These are phyloP conservation scores for Dunaliella primolecta DNA, from an alignment of 139 green algal species.

Conservation along the genomic window DNA sequence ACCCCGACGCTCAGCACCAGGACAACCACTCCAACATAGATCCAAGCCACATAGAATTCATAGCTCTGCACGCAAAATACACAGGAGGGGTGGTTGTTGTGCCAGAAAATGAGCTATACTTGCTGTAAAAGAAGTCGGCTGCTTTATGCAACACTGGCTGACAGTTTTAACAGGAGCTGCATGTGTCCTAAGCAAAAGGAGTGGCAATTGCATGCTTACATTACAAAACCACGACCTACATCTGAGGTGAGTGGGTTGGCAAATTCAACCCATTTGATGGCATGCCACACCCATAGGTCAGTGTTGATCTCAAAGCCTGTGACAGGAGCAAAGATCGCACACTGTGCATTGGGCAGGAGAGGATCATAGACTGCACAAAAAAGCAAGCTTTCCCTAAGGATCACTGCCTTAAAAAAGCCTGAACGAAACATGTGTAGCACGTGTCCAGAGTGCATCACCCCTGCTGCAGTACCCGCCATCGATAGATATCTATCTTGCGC, in stretches of 20 bases:
- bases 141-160: not conserved
- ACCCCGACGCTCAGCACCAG: not conserved
- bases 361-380: not conserved
- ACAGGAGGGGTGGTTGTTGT: not conserved
- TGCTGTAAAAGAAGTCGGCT: not conserved
- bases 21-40: not conserved
- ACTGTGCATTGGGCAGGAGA: not conserved
- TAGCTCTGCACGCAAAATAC: not conserved
- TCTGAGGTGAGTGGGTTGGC: constrained; percentile 29
- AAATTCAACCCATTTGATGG: constrained; percentile 28
- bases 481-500: not conserved
- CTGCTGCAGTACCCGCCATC: too few relatives aligned
- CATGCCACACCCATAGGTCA: constrained; percentile 20
- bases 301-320: constrained; percentile 22
- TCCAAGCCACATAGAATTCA: not conserved
- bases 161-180: not conserved
- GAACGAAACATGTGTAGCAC: too few relatives aligned
- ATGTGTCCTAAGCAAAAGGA: not conserved
- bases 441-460: too few relatives aligned
- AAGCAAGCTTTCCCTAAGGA: not conserved
- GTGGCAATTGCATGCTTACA: too few relatives aligned
- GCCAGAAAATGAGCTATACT: not conserved
- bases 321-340: not conserved
- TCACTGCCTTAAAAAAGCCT: too few relatives aligned
- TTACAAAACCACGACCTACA: not conserved